phyloP scores from a whole-genome alignment of 352 stramenopile species.

The Phytophthora pinifolia region DNA sequence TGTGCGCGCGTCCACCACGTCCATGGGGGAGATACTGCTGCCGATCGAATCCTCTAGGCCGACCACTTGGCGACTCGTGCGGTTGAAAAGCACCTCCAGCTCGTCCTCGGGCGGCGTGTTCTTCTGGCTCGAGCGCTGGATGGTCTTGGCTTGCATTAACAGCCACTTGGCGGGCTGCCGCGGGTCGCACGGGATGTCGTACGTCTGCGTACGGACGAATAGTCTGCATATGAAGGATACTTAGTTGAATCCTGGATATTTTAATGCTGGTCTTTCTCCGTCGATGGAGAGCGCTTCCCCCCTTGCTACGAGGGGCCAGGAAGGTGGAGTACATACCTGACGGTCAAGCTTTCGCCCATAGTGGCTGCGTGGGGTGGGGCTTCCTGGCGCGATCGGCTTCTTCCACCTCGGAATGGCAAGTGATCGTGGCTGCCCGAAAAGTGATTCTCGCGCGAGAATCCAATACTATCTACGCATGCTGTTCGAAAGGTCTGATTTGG shows the following conservation, averaged over 20 bases:
- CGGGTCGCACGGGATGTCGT: constrained; percentile 82
- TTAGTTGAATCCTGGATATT: neutral
- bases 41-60: constrained; percentile 71
- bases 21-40: constrained; percentile 61
- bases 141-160: constrained; percentile 74
- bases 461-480: constrained; percentile 14
- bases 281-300: neutral
- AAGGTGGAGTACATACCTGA: constrained; percentile 37
- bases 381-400: neutral
- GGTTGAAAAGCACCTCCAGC: constrained; percentile 84
- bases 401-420: constrained; percentile 6
- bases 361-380: neutral
- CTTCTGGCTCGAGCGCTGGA: constrained; percentile 63
- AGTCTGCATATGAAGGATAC: constrained; percentile 44
- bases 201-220: constrained; percentile 80
- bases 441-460: constrained; percentile 26
- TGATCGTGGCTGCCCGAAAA: constrained; percentile 9
- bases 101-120: constrained; percentile 44
- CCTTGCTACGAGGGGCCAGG: neutral
- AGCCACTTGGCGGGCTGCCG: constrained; percentile 73
- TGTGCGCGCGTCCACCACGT: constrained; percentile 76
- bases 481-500: constrained; percentile 29
- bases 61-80: constrained; percentile 63
- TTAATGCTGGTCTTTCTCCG: neutral
- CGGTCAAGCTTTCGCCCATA: constrained; percentile 51